These are phyloP conservation scores for Aspergillus diversus DNA, from an alignment of 495 filamentous ascomycete genomes.

Conservation along the genomic window DNA sequence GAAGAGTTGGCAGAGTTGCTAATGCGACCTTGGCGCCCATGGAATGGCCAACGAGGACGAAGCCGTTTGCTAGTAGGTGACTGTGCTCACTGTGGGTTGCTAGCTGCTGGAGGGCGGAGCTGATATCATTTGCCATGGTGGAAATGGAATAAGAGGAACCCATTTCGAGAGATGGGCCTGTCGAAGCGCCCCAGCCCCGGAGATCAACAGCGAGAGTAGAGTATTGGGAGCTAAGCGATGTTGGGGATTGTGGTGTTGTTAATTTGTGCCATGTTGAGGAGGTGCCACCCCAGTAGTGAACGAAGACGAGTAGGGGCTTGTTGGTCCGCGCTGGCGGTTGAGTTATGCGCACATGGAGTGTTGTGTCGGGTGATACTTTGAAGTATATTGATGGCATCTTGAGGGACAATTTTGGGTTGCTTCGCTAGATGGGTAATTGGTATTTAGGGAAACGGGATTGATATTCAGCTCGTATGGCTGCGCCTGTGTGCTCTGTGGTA, in stretches of 20 bases:
- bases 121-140: constrained; percentile 37
- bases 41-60: constrained; percentile 46
- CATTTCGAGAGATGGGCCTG: constrained; percentile 25
- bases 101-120: constrained; percentile 27
- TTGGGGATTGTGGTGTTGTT: constrained; percentile 26
- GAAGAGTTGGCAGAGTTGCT: constrained; percentile 27
- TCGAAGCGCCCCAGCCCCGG: constrained; percentile 47
- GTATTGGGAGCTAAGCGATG: constrained; percentile 23
- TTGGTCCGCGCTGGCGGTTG: background rate
- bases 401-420: too few relatives aligned
- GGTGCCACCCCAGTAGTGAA: constrained; percentile 52
- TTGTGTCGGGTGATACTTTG: background rate
- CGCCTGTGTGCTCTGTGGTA: too few relatives aligned
- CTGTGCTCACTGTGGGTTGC: constrained; percentile 5
- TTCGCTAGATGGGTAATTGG: too few relatives aligned
- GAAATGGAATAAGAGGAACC: constrained; percentile 30
- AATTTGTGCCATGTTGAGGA: constrained; percentile 41
- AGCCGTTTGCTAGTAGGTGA: constrained; percentile 25
- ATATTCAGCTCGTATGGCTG: too few relatives aligned
- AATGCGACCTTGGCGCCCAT: constrained; percentile 51
- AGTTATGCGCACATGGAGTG: constrained; percentile 22
- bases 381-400: constrained; percentile 3
- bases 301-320: constrained; percentile 39
- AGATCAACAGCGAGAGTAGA: constrained; percentile 37
- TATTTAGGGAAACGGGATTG: too few relatives aligned